phyloP scores from a whole-genome alignment of 2,329 filamentous ascomycete species.

The Fusarium albidum region DNA sequence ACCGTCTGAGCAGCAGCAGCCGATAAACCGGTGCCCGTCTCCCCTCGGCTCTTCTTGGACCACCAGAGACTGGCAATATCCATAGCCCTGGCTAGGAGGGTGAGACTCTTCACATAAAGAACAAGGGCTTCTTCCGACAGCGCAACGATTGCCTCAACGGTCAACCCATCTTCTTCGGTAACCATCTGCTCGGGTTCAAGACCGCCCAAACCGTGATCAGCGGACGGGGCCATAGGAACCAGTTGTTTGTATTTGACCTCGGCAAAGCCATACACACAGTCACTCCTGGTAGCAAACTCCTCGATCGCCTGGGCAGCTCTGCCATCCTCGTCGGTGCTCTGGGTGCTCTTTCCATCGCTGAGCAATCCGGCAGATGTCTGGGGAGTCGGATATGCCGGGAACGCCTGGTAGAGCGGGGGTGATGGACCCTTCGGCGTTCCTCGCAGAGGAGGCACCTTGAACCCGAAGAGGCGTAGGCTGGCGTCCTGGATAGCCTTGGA shows the following conservation, averaged over 20 bases:
- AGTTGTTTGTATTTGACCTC: conserved; percentile 99
- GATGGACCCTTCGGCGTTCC: conserved; percentile 69
- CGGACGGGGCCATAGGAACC: conserved; percentile 85
- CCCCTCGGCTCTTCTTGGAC: conserved; percentile 77
- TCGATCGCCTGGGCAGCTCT: conserved; percentile 84
- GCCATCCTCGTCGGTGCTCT: conserved; percentile 77
- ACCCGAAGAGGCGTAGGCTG: conserved; percentile 76
- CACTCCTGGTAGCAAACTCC: conserved; percentile 89
- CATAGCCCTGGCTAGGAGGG: conserved; percentile 91
- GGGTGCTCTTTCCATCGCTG: conserved; percentile 66
- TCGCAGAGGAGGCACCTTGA: conserved; percentile 73
- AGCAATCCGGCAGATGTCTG: conserved; percentile 69
- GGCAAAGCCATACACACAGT: conserved; percentile 96
- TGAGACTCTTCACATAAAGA: conserved; percentile 92
- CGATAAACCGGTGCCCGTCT: conserved; percentile 54
- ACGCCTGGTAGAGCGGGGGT: conserved; percentile 81
- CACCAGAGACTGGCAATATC: conserved; percentile 95
- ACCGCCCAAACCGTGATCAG: conserved; percentile 74
- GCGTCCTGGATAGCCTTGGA: conserved; percentile 96
- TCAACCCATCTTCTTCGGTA: conserved; percentile 77
- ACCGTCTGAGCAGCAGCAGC: conserved; percentile 57
- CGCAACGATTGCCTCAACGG: conserved; percentile 82
- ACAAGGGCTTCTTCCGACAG: conserved; percentile 95
- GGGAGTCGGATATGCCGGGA: conserved; percentile 82
- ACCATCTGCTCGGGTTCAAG: conserved; percentile 61